Evolutionary conservation across 2,329 filamentous ascomycete species (phyloP).

Genomic region (Akanthomyces muscarius): DNA sequence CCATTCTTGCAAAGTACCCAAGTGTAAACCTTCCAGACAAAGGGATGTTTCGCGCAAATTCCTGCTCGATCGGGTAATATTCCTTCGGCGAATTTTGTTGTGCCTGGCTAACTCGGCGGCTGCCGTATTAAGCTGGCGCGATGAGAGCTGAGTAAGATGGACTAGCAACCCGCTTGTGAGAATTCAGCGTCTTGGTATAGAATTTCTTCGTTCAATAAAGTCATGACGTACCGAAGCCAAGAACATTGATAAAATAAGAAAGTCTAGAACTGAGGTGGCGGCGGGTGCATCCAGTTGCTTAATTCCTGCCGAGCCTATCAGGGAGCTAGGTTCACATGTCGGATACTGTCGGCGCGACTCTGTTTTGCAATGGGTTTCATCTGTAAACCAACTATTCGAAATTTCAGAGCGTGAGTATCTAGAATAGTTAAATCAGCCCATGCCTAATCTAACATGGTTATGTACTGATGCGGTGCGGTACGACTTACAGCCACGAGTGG

Average conservation of each 20-base stretch:
- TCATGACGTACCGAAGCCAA: too few relatives aligned
- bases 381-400: neutral
- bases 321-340: neutral
- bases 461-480: neutral
- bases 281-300: too few relatives aligned
- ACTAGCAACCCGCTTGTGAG: neutral
- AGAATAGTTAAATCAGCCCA: too few relatives aligned
- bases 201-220: neutral
- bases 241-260: neutral
- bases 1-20: too few relatives aligned
- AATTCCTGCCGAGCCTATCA: neutral
- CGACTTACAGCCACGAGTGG: neutral
- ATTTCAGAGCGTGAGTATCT: too few relatives aligned
- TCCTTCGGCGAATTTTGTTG: neutral
- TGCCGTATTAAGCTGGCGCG: neutral
- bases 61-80: neutral
- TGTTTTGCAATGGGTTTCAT: neutral
- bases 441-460: too few relatives aligned
- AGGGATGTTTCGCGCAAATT: neutral
- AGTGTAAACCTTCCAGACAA: too few relatives aligned
- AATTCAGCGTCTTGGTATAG: neutral
- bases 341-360: neutral
- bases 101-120: neutral
- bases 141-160: slow-evolving; percentile 3
- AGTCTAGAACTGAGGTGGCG: neutral